Conservation (phyloP, 2,329 filamentous ascomycete genomes). For the Bipolaris victoriae region DNA sequence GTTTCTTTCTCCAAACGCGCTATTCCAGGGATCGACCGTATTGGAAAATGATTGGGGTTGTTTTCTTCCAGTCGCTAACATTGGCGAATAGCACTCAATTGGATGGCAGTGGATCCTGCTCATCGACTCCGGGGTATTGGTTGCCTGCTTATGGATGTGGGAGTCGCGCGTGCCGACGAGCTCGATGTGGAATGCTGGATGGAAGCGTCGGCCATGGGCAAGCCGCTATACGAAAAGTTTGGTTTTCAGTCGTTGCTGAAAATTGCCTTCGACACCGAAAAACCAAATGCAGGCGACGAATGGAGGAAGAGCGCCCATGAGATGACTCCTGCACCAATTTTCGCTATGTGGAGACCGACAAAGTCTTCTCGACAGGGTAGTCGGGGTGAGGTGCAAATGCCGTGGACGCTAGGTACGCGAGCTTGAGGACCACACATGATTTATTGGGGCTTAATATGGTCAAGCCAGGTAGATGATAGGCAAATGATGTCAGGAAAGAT, state of each 20-base stretch:
- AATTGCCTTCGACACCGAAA: constrained; percentile 40
- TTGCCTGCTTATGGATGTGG: constrained; percentile 45
- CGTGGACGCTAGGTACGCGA: constrained; percentile 26
- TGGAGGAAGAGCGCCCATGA: constrained; percentile 45
- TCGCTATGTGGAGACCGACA: constrained; percentile 45
- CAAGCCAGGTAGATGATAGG: background rate
- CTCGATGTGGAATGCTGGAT: constrained; percentile 48
- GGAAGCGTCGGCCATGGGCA: constrained; percentile 47
- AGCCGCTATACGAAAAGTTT: constrained; percentile 46
- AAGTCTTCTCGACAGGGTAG: constrained; percentile 22
- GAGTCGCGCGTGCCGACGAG: constrained; percentile 42
- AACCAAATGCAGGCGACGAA: constrained; percentile 32
- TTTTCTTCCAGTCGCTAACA: constrained; percentile 15
- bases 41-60: background rate
- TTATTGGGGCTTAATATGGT: background rate
- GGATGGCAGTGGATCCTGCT: constrained; percentile 45
- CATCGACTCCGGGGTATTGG: constrained; percentile 48
- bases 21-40: background rate
- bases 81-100: constrained; percentile 38
- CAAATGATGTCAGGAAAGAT: background rate
- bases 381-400: constrained; percentile 25
- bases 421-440: background rate
- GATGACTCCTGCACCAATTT: constrained; percentile 38
- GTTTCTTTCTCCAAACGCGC: constrained; percentile 3
- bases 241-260: constrained; percentile 38